Base-by-base conservation (phyloP, 2,329 filamentous ascomycete species). In the Lachnellula cervina region DNA sequence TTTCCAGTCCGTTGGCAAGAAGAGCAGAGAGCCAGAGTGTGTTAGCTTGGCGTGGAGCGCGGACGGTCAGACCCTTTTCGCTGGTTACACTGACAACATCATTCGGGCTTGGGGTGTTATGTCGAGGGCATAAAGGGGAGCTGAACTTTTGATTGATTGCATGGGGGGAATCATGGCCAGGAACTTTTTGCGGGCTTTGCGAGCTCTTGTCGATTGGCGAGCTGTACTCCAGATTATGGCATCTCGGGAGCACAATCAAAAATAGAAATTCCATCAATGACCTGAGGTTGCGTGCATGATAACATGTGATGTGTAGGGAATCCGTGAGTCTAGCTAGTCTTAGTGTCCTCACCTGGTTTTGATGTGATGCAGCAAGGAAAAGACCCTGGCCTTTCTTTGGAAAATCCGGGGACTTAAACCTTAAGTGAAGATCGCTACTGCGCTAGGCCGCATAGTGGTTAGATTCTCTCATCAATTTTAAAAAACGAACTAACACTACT, bases 61-160 rank as follows among this genome's bases (percentile, higher is more conserved):
- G 74, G 94, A 99, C 73, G 94, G 94, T 76, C 93, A 97, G 87
- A 97, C 94, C 74, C 83, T 99, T 77, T 99, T 99, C 79, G 92
- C 94, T 76, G 94, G 94, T 79, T 99, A 99, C 87, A 99, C 94
- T 71, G 94, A 99, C 82, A 97, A 97, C 87, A 88, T 95, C 81
- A 96, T 96, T 81, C 89, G 92, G 72, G 91, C 90, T 70, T 96
- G 91, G 91, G 91, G 91, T 80, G 91, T 96, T 74, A 96, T 96
- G 90, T 94, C 90, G 77, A 85, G 90, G 78, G 89, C 88, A 79
- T 92, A 90, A 69, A 71, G 69, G 60, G 55, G 61, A 21, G 14
- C 19, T 17, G 14, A 13, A 21, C 17, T 5, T 32, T 45, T 57
- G 46, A 53, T 54, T 57, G 62, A 61, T 62, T 59, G 59, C 53